Conservation (phyloP, 352 stramenopile species). For the Globisporangium perplexum region DNA sequence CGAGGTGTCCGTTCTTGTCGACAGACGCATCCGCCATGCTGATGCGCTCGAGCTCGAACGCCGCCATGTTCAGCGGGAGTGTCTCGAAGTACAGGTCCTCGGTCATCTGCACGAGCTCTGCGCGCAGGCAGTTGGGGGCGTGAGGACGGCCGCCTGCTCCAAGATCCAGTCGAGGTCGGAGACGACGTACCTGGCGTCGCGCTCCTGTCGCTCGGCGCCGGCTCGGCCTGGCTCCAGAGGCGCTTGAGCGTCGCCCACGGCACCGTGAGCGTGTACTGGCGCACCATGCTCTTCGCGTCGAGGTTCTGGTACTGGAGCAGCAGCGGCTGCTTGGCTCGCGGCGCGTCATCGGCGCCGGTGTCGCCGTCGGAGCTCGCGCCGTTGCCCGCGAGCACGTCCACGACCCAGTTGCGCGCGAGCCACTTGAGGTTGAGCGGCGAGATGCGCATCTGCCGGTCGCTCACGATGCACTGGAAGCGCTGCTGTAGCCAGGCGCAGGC, state of each 20-base stretch:
- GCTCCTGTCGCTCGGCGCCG: neutral
- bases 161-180: neutral
- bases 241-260: slow-evolving; percentile 41
- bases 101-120: slow-evolving; percentile 50
- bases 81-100: slow-evolving; percentile 48
- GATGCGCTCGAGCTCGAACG: slow-evolving; percentile 43
- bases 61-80: slow-evolving; percentile 43
- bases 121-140: neutral
- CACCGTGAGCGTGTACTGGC: slow-evolving; percentile 55
- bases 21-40: slow-evolving; percentile 41
- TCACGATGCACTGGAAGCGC: slow-evolving; percentile 68
- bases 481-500: slow-evolving; percentile 62
- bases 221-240: slow-evolving; percentile 28
- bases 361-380: neutral
- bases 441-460: slow-evolving; percentile 38
- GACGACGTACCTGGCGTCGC: slow-evolving; percentile 7
- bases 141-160: neutral
- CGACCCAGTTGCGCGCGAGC: slow-evolving; percentile 38
- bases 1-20: slow-evolving; percentile 31
- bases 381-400: slow-evolving; percentile 33
- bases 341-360: too few relatives aligned
- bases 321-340: slow-evolving; percentile 22
- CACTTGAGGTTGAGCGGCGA: slow-evolving; percentile 42
- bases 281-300: slow-evolving; percentile 34
- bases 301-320: slow-evolving; percentile 42